Percentiles rank a stretch among this genome's conserved stretches.
Evolutionary conservation across 306 rosid genomes (phyloP).

Genomic region (Neltuma alba): DNA sequence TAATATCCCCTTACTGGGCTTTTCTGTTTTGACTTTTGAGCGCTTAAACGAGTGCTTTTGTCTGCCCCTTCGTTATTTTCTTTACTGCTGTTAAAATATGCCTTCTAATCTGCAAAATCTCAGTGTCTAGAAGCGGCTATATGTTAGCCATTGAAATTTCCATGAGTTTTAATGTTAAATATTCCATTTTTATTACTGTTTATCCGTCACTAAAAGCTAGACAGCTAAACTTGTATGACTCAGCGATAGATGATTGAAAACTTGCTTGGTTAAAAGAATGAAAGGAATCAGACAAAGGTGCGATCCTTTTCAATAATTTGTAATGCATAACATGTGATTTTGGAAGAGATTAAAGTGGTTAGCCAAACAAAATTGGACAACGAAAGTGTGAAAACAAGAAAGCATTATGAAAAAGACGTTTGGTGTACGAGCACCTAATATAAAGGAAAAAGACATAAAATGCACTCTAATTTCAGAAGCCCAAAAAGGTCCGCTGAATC

Average conservation of each 20-base stretch:
- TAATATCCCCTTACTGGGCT: constrained; percentile 34
- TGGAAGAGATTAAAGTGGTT: background rate
- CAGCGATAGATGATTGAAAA: background rate
- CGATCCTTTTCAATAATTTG: background rate
- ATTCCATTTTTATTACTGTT: background rate
- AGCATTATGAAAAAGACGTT: background rate
- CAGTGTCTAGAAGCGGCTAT: background rate
- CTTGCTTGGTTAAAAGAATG: background rate
- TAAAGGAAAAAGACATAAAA: no score
- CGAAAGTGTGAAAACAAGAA: background rate
- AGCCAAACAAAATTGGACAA: background rate
- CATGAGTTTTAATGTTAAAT: background rate
- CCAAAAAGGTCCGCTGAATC: no score
- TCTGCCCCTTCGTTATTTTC: constrained; percentile 15
- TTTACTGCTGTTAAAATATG: background rate
- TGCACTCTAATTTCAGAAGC: no score
- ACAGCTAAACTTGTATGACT: background rate
- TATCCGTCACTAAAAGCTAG: background rate
- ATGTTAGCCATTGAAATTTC: background rate
- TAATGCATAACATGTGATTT: background rate
- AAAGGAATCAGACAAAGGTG: background rate
- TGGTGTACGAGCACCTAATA: background rate
- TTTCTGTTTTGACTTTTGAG: constrained; percentile 46
- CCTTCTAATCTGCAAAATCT: constrained; percentile 3
- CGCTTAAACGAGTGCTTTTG: constrained; percentile 39